A percentile compares a stretch with the other conserved stretches of the same genome.
Conservation (phyloP, 805 yeast genomes). For the Myxozyma mucilagina region DNA sequence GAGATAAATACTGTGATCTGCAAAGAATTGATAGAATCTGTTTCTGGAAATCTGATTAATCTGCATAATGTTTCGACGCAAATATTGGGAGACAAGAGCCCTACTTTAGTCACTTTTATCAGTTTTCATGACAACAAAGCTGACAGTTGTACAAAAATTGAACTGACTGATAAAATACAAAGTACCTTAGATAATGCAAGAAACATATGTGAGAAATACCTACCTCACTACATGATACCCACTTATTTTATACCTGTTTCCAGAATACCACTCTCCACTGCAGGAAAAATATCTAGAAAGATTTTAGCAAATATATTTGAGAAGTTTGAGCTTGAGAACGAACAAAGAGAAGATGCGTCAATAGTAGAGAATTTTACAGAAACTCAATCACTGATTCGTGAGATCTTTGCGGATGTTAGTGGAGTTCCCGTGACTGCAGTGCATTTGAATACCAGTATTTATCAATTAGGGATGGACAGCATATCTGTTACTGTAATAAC, state of each 20-base stretch:
- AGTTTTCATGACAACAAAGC: not conserved
- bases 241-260: conserved; percentile 20
- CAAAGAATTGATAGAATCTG: not conserved
- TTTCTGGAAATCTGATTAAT: not conserved
- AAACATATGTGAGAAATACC: conserved; percentile 16
- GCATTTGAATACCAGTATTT: conserved; percentile 14
- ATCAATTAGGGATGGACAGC: conserved; percentile 35
- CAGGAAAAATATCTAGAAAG: conserved; percentile 29
- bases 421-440: conserved; percentile 7
- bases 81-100: not conserved
- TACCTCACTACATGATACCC: conserved; percentile 35
- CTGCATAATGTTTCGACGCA: conserved; percentile 13
- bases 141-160: not conserved
- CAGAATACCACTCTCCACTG: conserved; percentile 29
- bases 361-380: conserved; percentile 1
- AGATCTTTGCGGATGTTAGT: conserved; percentile 12
- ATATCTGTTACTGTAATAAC: conserved; percentile 30
- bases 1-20: conserved; percentile 32
- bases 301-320: conserved; percentile 1
- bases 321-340: not conserved
- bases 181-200: not conserved
- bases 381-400: conserved; percentile 1
- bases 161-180: not conserved
- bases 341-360: not conserved
- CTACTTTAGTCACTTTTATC: conserved; percentile 29